Percentiles rank a stretch among this genome's conserved stretches.
Evolutionary conservation across 441 rosid genomes (phyloP).

Genomic region (Pelargonium myrrhifolium): DNA sequence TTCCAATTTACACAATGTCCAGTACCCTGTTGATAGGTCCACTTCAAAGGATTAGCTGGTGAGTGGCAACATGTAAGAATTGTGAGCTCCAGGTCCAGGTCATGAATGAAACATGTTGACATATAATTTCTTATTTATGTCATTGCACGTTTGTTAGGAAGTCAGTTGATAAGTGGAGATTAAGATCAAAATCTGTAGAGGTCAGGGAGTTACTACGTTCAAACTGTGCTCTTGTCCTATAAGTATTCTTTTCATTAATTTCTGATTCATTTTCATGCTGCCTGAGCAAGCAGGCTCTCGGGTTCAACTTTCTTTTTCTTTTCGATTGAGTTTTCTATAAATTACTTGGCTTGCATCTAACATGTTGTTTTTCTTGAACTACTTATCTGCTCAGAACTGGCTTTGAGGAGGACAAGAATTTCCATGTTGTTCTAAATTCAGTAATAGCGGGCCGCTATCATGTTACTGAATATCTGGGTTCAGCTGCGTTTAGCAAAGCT

Average conservation of each 20-base stretch:
- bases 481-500: conserved; percentile 98
- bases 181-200: too few species aligned
- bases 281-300: background rate
- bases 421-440: conserved; percentile 87
- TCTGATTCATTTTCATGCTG: background rate
- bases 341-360: conserved; percentile 14
- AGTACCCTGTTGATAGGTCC: too few species aligned
- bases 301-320: background rate
- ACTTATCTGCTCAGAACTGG: conserved; percentile 68
- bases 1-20: background rate
- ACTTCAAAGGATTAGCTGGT: background rate
- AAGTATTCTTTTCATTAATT: background rate
- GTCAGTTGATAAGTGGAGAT: too few species aligned
- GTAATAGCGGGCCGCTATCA: conserved; percentile 93
- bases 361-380: background rate
- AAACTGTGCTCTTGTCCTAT: too few species aligned
- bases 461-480: conserved; percentile 95
- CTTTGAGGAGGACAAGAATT: conserved; percentile 97
- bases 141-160: too few species aligned
- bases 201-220: background rate
- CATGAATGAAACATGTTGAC: background rate
- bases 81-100: background rate
- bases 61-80: background rate
- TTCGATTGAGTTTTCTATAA: background rate
- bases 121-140: background rate